Conservation (phyloP, 23 red algal species). For the Agarophyton chilense region DNA sequence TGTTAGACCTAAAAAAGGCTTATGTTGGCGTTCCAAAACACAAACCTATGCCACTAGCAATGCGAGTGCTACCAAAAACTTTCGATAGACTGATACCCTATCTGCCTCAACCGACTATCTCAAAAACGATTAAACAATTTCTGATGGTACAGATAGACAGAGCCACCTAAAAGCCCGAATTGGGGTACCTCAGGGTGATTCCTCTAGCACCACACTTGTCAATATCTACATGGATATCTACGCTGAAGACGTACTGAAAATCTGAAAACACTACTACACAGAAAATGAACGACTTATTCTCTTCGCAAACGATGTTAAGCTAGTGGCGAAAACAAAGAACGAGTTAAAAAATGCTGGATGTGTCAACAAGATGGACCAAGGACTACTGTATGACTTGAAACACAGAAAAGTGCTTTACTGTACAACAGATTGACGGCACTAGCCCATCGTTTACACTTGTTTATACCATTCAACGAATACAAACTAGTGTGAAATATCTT, state of each 20-base stretch:
- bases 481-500: neutral
- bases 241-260: neutral
- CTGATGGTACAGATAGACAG: neutral
- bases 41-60: neutral
- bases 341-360: neutral
- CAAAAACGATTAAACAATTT: neutral
- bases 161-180: neutral
- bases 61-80: neutral
- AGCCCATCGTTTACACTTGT: neutral
- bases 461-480: neutral
- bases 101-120: neutral
- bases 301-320: constrained; percentile 28
- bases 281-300: neutral
- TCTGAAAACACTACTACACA: neutral
- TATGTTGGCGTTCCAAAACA: constrained; percentile 13
- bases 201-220: neutral
- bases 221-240: constrained; percentile 23
- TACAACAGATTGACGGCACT: neutral
- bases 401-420: neutral
- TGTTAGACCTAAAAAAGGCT: constrained; percentile 11
- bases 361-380: neutral
- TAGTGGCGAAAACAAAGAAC: neutral
- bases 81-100: neutral
- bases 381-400: constrained; percentile 9
- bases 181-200: constrained; percentile 11